phyloP scores from a whole-genome alignment of 768 basidiomycete species.

The Macrolepiota dolichaula region DNA sequence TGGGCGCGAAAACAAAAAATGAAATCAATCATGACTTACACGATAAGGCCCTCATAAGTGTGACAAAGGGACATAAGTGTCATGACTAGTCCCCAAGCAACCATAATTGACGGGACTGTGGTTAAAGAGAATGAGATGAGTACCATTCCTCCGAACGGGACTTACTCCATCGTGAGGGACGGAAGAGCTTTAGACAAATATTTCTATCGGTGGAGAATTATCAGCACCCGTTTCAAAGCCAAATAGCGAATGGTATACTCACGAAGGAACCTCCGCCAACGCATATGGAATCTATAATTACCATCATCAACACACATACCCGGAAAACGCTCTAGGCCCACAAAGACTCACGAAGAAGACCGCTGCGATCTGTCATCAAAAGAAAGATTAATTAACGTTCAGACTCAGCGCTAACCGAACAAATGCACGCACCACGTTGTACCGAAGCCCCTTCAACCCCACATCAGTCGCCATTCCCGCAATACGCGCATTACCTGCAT shows the following conservation, averaged over 20 bases:
- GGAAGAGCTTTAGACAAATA: slow-evolving; percentile 28
- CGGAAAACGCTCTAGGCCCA: background rate
- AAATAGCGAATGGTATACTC: background rate
- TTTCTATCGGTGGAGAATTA: slow-evolving; percentile 20
- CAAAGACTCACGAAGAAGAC: slow-evolving; percentile 28
- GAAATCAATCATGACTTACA: slow-evolving; percentile 8
- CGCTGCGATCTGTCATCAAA: slow-evolving; percentile 24
- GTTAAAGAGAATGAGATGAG: background rate
- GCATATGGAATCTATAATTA: slow-evolving; percentile 27
- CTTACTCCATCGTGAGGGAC: slow-evolving; percentile 30
- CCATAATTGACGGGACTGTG: slow-evolving; percentile 28
- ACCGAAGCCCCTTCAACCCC: slow-evolving; percentile 27
- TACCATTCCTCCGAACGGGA: background rate
- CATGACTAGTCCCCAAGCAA: slow-evolving; percentile 31
- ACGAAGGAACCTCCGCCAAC: slow-evolving; percentile 33
- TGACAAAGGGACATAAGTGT: slow-evolving; percentile 31
- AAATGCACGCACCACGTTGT: slow-evolving; percentile 29
- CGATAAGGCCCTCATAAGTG: slow-evolving; percentile 26
- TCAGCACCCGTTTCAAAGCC: background rate
- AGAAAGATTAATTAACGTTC: background rate
- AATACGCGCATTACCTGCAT: slow-evolving; percentile 27
- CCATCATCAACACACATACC: background rate
- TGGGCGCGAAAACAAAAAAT: background rate
- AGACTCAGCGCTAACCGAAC: background rate
- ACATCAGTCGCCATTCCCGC: slow-evolving; percentile 30